These are phyloP conservation scores for Teratosphaeria viscida DNA, from an alignment of 2,329 filamentous ascomycete genomes.

Conservation along the genomic window DNA sequence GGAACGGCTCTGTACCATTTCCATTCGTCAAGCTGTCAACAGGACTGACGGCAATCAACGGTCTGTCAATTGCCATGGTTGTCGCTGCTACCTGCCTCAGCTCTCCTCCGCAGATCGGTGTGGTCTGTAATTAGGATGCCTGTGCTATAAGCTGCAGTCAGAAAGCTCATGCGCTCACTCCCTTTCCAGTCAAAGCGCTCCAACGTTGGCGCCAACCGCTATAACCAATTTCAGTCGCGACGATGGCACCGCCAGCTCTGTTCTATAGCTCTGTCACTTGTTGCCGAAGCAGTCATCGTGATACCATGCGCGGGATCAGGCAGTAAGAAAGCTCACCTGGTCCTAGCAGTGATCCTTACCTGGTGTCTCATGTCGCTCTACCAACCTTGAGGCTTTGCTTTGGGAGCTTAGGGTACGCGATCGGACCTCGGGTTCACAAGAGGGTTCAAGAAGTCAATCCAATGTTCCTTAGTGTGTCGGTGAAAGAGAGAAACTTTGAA, in stretches of 20 bases:
- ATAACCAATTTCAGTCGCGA: not conserved
- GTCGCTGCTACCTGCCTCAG: not conserved
- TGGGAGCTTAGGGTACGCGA: not conserved
- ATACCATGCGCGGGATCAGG: not conserved
- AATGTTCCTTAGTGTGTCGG: not conserved
- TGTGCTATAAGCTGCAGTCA: not conserved
- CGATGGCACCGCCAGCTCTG: not conserved
- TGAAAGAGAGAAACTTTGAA: not conserved
- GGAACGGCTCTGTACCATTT: not conserved
- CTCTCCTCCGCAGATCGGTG: not conserved
- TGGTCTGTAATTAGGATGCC: not conserved
- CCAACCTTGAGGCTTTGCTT: not conserved
- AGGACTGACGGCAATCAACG: not conserved
- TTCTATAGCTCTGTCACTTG: not conserved
- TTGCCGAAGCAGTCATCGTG: not conserved
- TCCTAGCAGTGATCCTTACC: not conserved
- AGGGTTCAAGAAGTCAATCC: not conserved
- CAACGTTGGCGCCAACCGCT: not conserved
- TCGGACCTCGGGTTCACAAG: not conserved
- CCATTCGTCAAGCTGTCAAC: not conserved
- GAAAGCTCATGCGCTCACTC: not conserved
- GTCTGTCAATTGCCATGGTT: not conserved
- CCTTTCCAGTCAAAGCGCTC: not conserved
- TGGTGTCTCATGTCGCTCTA: not conserved
- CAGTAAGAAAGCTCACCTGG: not conserved